Conservation (phyloP, 306 rosid species). For the Vigna nakashimae region DNA sequence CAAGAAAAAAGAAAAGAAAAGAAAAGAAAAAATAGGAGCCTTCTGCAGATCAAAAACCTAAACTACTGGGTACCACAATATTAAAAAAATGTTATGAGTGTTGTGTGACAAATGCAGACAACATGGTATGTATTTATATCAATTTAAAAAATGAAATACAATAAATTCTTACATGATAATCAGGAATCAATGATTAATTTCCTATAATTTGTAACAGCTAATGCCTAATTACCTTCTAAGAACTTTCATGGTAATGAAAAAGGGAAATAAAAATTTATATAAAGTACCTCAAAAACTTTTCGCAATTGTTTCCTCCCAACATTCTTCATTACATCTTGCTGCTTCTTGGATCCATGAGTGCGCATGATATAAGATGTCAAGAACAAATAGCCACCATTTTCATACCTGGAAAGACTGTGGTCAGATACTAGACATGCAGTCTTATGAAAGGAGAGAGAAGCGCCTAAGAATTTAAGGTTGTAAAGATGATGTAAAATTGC, state of each 20-base stretch:
- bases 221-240: too few species aligned
- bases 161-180: too few species aligned
- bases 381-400: constrained; percentile 86
- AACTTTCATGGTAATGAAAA: constrained; percentile 23
- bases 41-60: too few species aligned
- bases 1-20: too few species aligned
- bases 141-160: too few species aligned
- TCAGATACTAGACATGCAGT: constrained; percentile 8
- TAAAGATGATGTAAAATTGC: constrained; percentile 3
- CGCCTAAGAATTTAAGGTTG: constrained; percentile 26
- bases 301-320: constrained; percentile 66
- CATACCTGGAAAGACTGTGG: constrained; percentile 60
- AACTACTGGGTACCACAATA: too few species aligned
- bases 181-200: too few species aligned
- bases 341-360: constrained; percentile 85
- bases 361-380: constrained; percentile 88
- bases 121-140: too few species aligned
- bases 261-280: constrained; percentile 35
- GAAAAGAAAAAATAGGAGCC: too few species aligned
- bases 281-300: constrained; percentile 75
- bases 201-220: too few species aligned
- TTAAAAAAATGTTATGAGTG: too few species aligned
- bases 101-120: too few species aligned
- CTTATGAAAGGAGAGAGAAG: constrained; percentile 6
- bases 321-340: constrained; percentile 68